Evolutionary conservation across 2,329 filamentous ascomycete genomes (phyloP).

Genomic region (Fonsecaea nubica): DNA sequence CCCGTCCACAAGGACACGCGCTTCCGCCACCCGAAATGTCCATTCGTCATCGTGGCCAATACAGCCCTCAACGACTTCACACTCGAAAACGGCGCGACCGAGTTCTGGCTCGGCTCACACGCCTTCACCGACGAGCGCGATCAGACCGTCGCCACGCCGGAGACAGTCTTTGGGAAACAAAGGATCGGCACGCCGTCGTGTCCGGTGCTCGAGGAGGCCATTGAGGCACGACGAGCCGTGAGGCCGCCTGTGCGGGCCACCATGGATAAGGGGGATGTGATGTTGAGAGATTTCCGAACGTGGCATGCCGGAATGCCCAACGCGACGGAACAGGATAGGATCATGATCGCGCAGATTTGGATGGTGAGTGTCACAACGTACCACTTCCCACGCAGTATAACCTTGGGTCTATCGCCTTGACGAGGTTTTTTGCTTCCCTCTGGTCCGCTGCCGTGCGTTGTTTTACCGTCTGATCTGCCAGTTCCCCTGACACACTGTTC

Average conservation of each 20-base stretch:
- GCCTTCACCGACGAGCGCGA: constrained; percentile 44
- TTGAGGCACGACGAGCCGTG: constrained; percentile 38
- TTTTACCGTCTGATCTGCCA: neutral
- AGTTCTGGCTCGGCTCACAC: constrained; percentile 53
- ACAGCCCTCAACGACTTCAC: constrained; percentile 49
- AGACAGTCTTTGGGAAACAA: constrained; percentile 19
- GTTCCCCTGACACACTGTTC: constrained; percentile 10
- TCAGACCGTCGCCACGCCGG: constrained; percentile 42
- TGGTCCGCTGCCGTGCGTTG: neutral
- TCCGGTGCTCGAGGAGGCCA: constrained; percentile 30
- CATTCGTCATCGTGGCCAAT: constrained; percentile 52
- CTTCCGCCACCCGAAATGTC: constrained; percentile 47
- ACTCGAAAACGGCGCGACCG: constrained; percentile 47
- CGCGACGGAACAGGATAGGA: constrained; percentile 38
- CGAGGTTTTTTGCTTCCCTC: neutral
- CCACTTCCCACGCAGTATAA: neutral
- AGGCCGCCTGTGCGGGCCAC: constrained; percentile 40
- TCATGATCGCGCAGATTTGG: constrained; percentile 41
- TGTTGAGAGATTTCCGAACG: constrained; percentile 43
- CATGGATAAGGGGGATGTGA: constrained; percentile 41
- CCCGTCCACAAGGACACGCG: constrained; percentile 50
- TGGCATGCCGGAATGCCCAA: constrained; percentile 49
- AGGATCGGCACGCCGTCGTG: constrained; percentile 32
- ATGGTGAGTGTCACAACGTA: constrained; percentile 10
- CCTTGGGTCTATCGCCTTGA: neutral